Conservation (phyloP, 2,329 filamentous ascomycete species). For the Aspergillus neotritici region DNA sequence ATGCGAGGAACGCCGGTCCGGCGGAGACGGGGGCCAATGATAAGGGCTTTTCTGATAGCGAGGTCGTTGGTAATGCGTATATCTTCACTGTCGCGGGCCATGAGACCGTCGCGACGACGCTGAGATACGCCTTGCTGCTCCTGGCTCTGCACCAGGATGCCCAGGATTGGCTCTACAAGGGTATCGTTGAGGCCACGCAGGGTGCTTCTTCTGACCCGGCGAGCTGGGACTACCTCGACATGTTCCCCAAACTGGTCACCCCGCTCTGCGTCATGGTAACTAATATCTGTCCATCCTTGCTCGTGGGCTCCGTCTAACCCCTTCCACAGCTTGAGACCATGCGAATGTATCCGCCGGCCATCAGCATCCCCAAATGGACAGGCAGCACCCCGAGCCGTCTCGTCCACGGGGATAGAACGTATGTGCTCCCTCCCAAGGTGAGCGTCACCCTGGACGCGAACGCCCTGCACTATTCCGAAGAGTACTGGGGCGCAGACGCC, state of each 20-base stretch:
- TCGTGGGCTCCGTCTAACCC: neutral
- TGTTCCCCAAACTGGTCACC: slow-evolving; percentile 36
- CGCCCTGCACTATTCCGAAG: slow-evolving; percentile 16
- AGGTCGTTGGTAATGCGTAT: slow-evolving; percentile 49
- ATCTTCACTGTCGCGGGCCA: slow-evolving; percentile 49
- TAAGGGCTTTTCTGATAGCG: slow-evolving; percentile 19
- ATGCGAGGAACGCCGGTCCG: neutral
- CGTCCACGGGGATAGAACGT: slow-evolving; percentile 7
- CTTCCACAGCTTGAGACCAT: slow-evolving; percentile 39
- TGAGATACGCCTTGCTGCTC: slow-evolving; percentile 41
- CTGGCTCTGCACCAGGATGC: slow-evolving; percentile 42
- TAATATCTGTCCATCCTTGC: neutral
- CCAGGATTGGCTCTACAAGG: slow-evolving; percentile 44
- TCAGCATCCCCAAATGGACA: slow-evolving; percentile 26
- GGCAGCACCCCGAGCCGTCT: slow-evolving; percentile 10
- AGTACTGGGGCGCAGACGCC: slow-evolving; percentile 19
- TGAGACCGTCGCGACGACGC: slow-evolving; percentile 46
- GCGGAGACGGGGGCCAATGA: neutral
- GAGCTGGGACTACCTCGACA: slow-evolving; percentile 31
- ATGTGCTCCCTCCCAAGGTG: slow-evolving; percentile 12
- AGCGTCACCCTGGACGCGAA: slow-evolving; percentile 13
- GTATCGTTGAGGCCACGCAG: slow-evolving; percentile 27
- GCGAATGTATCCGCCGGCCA: slow-evolving; percentile 37
- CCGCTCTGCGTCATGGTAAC: slow-evolving; percentile 21
- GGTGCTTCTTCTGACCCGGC: slow-evolving; percentile 12